A percentile compares a stretch with the other conserved stretches of the same genome.
Conservation (phyloP, 2,329 filamentous ascomycete genomes). For the Arthrobotrys iridis region DNA sequence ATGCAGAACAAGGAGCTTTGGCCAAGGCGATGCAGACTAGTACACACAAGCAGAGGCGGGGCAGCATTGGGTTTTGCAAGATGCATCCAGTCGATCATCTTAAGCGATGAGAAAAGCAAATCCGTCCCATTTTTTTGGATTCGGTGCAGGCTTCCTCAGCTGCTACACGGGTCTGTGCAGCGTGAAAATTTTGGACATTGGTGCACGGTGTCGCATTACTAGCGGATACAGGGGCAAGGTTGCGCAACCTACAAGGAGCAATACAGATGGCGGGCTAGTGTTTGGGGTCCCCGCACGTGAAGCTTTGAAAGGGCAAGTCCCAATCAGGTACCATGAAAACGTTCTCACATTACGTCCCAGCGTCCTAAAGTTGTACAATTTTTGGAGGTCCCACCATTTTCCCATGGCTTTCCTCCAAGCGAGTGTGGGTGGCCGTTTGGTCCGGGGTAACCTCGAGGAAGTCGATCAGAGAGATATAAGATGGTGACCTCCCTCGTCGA, state of each 20-base stretch:
- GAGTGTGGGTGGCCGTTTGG: slow-evolving; percentile 33
- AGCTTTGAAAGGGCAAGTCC: slow-evolving; percentile 42
- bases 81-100: slow-evolving; percentile 17
- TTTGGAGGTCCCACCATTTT: slow-evolving; percentile 40
- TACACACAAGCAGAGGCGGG: not conserved
- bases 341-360: slow-evolving; percentile 24
- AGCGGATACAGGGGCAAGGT: slow-evolving; percentile 24
- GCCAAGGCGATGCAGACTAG: slow-evolving; percentile 24
- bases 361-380: slow-evolving; percentile 28
- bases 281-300: slow-evolving; percentile 47
- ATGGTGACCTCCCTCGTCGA: slow-evolving; percentile 17
- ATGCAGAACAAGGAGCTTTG: not conserved
- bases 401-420: slow-evolving; percentile 30
- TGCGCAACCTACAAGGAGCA: slow-evolving; percentile 36
- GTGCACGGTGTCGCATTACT: slow-evolving; percentile 24
- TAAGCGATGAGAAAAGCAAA: slow-evolving; percentile 50
- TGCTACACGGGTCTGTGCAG: slow-evolving; percentile 38
- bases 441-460: slow-evolving; percentile 34
- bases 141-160: slow-evolving; percentile 16
- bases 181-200: slow-evolving; percentile 32
- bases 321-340: slow-evolving; percentile 27
- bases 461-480: slow-evolving; percentile 43
- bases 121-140: not conserved
- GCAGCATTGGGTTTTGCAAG: not conserved
- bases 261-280: slow-evolving; percentile 18